Evolutionary conservation across 75 land plant species (phyloP).

Genomic region (Selaginella tamariscina): DNA sequence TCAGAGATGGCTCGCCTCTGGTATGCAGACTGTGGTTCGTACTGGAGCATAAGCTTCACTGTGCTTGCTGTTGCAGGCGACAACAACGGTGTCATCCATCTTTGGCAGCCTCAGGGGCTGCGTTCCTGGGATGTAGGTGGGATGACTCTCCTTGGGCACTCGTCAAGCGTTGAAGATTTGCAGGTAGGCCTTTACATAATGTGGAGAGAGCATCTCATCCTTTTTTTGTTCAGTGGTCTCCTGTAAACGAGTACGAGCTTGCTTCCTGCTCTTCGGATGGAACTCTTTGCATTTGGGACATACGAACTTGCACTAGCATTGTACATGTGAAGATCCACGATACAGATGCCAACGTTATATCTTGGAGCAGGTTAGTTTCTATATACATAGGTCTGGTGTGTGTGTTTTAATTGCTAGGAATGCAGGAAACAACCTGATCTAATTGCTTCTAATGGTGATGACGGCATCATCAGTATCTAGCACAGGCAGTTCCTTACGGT

Average conservation of each 20-base stretch:
- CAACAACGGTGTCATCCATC: conserved; percentile 64
- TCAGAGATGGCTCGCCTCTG: conserved; percentile 75
- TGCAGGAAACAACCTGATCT: too few relatives aligned
- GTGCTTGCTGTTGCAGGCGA: conserved; percentile 41
- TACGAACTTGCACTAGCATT: conserved; percentile 33
- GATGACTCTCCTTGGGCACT: conserved; percentile 47
- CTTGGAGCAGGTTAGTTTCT: conserved; percentile 99
- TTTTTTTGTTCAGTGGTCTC: conserved; percentile 69
- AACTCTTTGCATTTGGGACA: conserved; percentile 80
- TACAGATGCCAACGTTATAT: conserved; percentile 95
- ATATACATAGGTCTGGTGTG: too few relatives aligned
- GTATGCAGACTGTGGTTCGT: conserved; percentile 26
- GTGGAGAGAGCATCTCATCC: neutral
- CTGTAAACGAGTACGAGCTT: conserved; percentile 75
- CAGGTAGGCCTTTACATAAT: too few relatives aligned
- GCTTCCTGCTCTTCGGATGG: conserved; percentile 94
- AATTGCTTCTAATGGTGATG: too few relatives aligned
- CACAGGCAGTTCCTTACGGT: too few relatives aligned
- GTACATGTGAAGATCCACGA: conserved; percentile 68
- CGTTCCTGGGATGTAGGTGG: conserved; percentile 53
- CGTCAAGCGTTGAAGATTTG: conserved; percentile 69
- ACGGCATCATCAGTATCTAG: too few relatives aligned
- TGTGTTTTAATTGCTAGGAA: too few relatives aligned
- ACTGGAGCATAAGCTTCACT: neutral
- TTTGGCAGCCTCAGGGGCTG: conserved; percentile 68